Evolutionary conservation across 2,329 filamentous ascomycete genomes (phyloP), one percentile per base, ranked within the genome.

Genomic region (Penicillium sp.): DNA sequence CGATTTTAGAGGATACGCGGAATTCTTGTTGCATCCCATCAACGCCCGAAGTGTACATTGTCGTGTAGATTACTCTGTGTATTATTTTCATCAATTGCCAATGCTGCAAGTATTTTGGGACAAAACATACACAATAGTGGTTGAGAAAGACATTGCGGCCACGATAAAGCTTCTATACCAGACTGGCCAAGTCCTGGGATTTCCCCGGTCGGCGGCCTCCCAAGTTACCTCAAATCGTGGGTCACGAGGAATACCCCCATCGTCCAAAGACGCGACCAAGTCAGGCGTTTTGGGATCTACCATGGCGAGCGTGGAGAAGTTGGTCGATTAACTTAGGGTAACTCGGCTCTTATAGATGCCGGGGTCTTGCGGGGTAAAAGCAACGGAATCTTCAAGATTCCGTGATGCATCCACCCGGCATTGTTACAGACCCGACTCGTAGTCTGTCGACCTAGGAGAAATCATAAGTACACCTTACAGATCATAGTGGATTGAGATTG

Each of bases 21-120:
- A 88, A 90, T 30, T 86, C 82, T 16, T 76, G 65, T 64, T 83
- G 80, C 68, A 91, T 79, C 0, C 87, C 86, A 0, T 84, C 81
- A 28, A 87, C 81, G 4, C 83, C 83, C 1, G 83, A 81, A 1
- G 87, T 88, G 64, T 90, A 91, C 54, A 80, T 84, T 1, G 88
- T 90, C 43, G 83, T 87, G 63, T 88, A 87, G 42, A 88, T 65
- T 4, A 88, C 82, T 66, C 56, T 62, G 35, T 4, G 6, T 11
- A 36, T n/a, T 9, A 27, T 18, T 14, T 7, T 13, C 4, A 25
- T 20, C 10, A 22, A 30, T 33, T 3, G 10, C 8, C 4, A 13
- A 11, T 30, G 10, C 8, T 30, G 10, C 13, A 4, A 13, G 28
- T 11, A 30, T 11, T 30, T 30, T 1, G 28, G 28, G 10, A 1